These are phyloP conservation scores for Hypericum androsaemum DNA, from an alignment of 345 rosid species.

Conservation along the genomic window DNA sequence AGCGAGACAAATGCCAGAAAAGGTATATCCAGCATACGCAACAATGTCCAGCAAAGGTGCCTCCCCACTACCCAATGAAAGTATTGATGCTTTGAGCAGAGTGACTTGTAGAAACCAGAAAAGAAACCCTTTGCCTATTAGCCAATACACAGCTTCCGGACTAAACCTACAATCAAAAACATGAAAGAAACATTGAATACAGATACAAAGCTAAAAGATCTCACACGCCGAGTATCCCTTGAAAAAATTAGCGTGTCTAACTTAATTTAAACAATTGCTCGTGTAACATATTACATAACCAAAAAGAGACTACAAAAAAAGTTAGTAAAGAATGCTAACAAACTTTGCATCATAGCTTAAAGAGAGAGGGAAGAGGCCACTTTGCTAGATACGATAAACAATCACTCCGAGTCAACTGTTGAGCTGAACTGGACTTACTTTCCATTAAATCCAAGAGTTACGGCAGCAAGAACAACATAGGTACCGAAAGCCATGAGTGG, in stretches of 20 bases:
- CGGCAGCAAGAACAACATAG: conserved; percentile 80
- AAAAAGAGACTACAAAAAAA: background rate
- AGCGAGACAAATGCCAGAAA: conserved; percentile 64
- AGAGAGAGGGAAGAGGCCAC: background rate
- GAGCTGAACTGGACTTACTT: conserved; percentile 43
- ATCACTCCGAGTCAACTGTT: background rate
- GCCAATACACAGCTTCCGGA: conserved; percentile 87
- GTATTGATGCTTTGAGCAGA: conserved; percentile 68
- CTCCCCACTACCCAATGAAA: conserved; percentile 82
- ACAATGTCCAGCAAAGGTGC: conserved; percentile 83
- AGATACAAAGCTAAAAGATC: background rate
- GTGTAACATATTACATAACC: too few species aligned
- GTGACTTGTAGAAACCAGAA: conserved; percentile 85
- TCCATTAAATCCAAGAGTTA: conserved; percentile 70
- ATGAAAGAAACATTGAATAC: background rate
- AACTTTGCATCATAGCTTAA: background rate
- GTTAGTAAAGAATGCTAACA: background rate
- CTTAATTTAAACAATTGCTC: too few species aligned
- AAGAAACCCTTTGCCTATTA: conserved; percentile 75
- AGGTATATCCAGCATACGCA: conserved; percentile 83
- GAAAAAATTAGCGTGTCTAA: too few species aligned
- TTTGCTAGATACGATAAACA: background rate
- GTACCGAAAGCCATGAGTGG: conserved; percentile 96
- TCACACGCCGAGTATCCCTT: too few species aligned
- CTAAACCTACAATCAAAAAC: conserved; percentile 45